Percentiles rank a stretch among this genome's conserved stretches.
Conservation (phyloP, 1,284 basidiomycete genomes). For the Tilletia walkeri region DNA sequence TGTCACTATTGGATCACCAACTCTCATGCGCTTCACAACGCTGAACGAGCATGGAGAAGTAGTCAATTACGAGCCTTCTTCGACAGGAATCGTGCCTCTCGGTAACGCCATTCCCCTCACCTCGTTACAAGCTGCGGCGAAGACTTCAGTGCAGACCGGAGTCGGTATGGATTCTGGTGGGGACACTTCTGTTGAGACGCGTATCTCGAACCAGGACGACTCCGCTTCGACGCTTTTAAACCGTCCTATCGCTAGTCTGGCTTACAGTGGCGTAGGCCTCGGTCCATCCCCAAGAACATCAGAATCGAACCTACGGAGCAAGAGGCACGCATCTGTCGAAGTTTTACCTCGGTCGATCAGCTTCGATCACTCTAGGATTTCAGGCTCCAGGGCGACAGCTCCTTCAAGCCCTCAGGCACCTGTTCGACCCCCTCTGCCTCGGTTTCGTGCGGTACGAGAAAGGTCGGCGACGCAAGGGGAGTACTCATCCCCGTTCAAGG, state of each 20-base stretch:
- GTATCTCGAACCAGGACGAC: too few relatives aligned
- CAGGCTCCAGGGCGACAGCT: not conserved
- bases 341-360: not conserved
- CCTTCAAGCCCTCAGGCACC: too few relatives aligned
- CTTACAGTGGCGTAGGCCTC: too few relatives aligned
- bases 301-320: not conserved
- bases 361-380: not conserved
- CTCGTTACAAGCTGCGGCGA: not conserved
- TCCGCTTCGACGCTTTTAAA: too few relatives aligned
- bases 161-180: not conserved
- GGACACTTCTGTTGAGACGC: too few relatives aligned
- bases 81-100: constrained; percentile 2
- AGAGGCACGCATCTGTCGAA: not conserved
- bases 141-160: not conserved
- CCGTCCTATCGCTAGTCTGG: too few relatives aligned
- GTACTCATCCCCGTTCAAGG: not conserved
- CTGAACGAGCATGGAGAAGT: constrained; percentile 12
- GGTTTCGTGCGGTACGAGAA: not conserved
- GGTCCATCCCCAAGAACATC: too few relatives aligned
- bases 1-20: constrained; percentile 5
- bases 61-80: not conserved
- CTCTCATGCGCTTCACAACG: not conserved
- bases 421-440: too few relatives aligned
- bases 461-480: constrained; percentile 3
- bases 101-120: not conserved